These are phyloP conservation scores for Aspergillus sojae DNA, from an alignment of 2,329 filamentous ascomycete species.

Conservation along the genomic window DNA sequence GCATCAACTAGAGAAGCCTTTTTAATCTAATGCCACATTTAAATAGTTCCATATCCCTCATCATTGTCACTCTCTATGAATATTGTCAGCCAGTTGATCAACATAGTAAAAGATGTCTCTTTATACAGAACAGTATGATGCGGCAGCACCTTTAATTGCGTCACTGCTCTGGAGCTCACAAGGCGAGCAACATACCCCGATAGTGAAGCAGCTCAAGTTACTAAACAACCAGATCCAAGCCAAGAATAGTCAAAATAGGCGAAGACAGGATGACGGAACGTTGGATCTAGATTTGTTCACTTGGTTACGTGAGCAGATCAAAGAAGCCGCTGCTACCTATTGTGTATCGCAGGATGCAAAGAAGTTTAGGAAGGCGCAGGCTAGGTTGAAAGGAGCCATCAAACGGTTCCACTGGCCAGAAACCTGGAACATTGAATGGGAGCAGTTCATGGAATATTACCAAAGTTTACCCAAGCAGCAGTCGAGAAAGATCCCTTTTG, in stretches of 20 bases:
- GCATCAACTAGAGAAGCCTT: too few species aligned
- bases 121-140: slow-evolving; percentile 16
- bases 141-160: slow-evolving; percentile 13
- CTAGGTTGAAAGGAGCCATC: background rate
- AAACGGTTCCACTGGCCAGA: slow-evolving; percentile 8
- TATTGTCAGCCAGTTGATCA: background rate
- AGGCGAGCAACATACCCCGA: slow-evolving; percentile 1
- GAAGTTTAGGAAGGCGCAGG: background rate
- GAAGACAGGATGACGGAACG: slow-evolving; percentile 6
- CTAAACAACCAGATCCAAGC: slow-evolving; percentile 12
- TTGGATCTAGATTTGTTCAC: background rate
- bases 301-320: background rate
- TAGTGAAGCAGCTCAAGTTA: slow-evolving; percentile 12
- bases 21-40: background rate
- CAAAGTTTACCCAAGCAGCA: background rate
- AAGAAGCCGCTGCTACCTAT: slow-evolving; percentile 1
- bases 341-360: background rate
- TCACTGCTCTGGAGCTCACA: slow-evolving; percentile 15
- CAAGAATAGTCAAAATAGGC: slow-evolving; percentile 10
- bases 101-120: background rate
- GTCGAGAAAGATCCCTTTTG: background rate
- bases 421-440: slow-evolving; percentile 13
- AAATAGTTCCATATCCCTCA: background rate
- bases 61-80: background rate
- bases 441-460: slow-evolving; percentile 13